Base-by-base conservation (phyloP, 257 asterid species). In the Solanum tarijense region DNA sequence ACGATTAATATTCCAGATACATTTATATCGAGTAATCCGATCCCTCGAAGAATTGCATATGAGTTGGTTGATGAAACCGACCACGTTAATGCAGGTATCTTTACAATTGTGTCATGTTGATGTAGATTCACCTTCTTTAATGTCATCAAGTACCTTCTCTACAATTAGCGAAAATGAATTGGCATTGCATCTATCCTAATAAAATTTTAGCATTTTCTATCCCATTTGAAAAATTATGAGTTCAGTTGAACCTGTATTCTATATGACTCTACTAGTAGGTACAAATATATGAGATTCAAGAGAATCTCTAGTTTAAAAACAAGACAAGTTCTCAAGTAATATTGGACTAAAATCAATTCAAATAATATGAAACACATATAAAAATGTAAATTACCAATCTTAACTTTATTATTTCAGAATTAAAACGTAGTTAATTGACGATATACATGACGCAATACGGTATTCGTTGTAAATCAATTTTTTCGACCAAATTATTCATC, bases 81-180 rank as follows among this genome's bases (percentile, higher is more conserved):
- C 7, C 69, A 86, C 55, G 2, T 9, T 27, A 86, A 86, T 52
- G 84, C 88, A 86, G 88, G 88, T 79, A 86, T 27, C 14, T 7
- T 79, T 14, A 12, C 0, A 9, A n/a, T 14, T 12, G 34, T 66
- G 20, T 13, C 58, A 46, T 46, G 20, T 66, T 25, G 9, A 27
- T 20, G 20, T 12, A 66, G 34, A 31, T 27, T 66, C 20, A 66
- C 8, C 73, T 66, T 16, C 36, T 68, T 68, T 7, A 12, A 9
- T 29, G 23, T 69, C 11, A 14, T 69, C 21, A 27, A 5, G 38
- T 13, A 66, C 73, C 34, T 25, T 66, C 73, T 66, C 20, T 25
- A 5, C 7, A 66, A 11, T 25, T 11, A 27, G 34, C 9, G 9
- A 8, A 25, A 66, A 66, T 12, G 9, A 27, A 25, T 66, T 66